phyloP scores from a whole-genome alignment of 495 filamentous ascomycete species.

The Podospora pseudopauciseta region DNA sequence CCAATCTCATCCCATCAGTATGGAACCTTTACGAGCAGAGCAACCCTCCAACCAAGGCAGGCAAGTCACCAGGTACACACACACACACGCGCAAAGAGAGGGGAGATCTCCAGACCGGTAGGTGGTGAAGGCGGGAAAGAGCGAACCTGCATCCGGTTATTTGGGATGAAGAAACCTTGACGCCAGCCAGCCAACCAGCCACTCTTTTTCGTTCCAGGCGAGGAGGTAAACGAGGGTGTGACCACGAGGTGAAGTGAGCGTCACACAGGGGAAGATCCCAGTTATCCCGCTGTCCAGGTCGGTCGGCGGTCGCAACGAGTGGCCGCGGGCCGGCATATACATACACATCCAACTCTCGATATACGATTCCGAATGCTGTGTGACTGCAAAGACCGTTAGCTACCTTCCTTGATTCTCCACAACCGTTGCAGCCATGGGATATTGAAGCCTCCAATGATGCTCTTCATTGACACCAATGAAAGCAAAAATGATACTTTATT shows the following conservation, averaged over 20 bases:
- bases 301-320: background rate
- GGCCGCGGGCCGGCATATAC: background rate
- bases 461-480: background rate
- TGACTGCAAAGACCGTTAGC: conserved; percentile 3
- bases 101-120: background rate
- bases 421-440: background rate
- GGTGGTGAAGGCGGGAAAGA: background rate
- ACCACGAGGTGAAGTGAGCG: background rate
- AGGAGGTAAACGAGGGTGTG: background rate
- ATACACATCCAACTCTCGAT: background rate
- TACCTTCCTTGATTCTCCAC: background rate
- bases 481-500: background rate
- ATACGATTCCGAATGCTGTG: conserved; percentile 7
- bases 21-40: background rate
- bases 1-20: background rate
- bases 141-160: conserved; percentile 2
- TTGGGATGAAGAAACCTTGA: conserved; percentile 2
- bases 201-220: background rate
- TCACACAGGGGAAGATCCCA: background rate
- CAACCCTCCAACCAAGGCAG: background rate
- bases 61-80: background rate
- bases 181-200: background rate
- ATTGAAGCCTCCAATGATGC: background rate
- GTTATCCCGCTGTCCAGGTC: conserved; percentile 5
- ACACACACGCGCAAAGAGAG: background rate